Percentiles rank a stretch among this genome's conserved stretches.
Conservation (phyloP, 2,329 filamentous ascomycete species). For the Lecanosticta acicola region DNA sequence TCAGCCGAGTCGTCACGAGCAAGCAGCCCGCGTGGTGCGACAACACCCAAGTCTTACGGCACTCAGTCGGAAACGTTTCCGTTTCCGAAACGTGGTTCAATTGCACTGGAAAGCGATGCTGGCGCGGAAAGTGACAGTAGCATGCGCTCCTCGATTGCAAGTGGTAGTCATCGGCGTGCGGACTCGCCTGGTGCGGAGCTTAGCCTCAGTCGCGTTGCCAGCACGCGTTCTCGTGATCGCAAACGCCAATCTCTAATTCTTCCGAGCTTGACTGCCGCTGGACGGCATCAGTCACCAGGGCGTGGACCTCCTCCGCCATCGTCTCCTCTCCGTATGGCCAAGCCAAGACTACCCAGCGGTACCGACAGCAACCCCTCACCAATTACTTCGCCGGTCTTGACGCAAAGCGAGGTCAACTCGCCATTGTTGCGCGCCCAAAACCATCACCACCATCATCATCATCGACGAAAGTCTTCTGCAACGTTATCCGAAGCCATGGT, state of each 20-base stretch:
- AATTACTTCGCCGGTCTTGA: conserved; percentile 81
- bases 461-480: conserved; percentile 86
- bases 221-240: conserved; percentile 62
- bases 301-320: conserved; percentile 62
- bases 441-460: conserved; percentile 54
- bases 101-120: conserved; percentile 76
- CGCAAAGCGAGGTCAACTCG: conserved; percentile 74
- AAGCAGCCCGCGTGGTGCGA: conserved; percentile 76
- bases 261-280: conserved; percentile 60
- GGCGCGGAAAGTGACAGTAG: conserved; percentile 84
- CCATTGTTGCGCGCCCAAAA: conserved; percentile 54
- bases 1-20: conserved; percentile 74
- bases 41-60: conserved; percentile 80
- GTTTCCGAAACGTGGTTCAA: conserved; percentile 67
- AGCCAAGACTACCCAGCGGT: conserved; percentile 63
- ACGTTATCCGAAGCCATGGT: conserved; percentile 65
- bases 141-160: conserved; percentile 70
- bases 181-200: conserved; percentile 90
- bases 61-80: conserved; percentile 48
- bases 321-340: conserved; percentile 77
- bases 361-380: conserved; percentile 71
- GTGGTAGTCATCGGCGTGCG: conserved; percentile 53
- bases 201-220: conserved; percentile 67
- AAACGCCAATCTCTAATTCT: conserved; percentile 84
- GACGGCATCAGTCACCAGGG: conserved; percentile 84